Evolutionary conservation across 2,329 filamentous ascomycete species (phyloP).

Genomic region (Phialemonium atrogriseum): DNA sequence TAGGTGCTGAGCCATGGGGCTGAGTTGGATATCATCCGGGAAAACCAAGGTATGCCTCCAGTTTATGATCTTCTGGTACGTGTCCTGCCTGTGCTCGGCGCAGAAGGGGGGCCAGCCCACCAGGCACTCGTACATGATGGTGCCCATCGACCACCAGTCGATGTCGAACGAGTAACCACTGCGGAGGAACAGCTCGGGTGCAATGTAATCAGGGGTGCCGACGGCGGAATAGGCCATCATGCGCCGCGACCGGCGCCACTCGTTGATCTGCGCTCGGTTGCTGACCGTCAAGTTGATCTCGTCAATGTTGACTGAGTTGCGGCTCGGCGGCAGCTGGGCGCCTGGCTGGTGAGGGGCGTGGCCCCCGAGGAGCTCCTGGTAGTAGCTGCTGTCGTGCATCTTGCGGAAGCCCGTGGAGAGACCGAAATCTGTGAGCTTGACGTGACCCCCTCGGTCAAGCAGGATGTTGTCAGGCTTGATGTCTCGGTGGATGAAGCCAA

Average conservation of each 20-base stretch:
- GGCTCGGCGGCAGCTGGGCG: conserved; percentile 42
- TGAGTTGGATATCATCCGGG: conserved; percentile 63
- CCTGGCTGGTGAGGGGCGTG: conserved; percentile 19
- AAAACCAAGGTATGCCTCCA: conserved; percentile 70
- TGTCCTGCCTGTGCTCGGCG: conserved; percentile 68
- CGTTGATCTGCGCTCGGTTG: conserved; percentile 71
- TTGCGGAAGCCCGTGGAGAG: conserved; percentile 73
- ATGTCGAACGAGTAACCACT: conserved; percentile 71
- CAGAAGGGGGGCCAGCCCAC: conserved; percentile 80
- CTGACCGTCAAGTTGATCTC: conserved; percentile 73
- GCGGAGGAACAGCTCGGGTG: conserved; percentile 70
- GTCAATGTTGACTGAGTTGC: conserved; percentile 68
- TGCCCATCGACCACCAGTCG: conserved; percentile 78
- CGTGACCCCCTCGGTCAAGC: conserved; percentile 66
- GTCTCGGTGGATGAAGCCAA: conserved; percentile 74
- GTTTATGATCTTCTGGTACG: conserved; percentile 73
- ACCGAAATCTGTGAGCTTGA: conserved; percentile 76
- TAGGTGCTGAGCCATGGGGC: conserved; percentile 61
- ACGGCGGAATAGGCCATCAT: conserved; percentile 77
- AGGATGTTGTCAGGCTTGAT: conserved; percentile 81
- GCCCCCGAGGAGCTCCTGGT: conserved; percentile 60
- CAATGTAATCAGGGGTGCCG: conserved; percentile 73
- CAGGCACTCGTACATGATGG: conserved; percentile 79
- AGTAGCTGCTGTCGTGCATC: conserved; percentile 70
- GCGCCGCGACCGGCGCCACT: conserved; percentile 70